These are phyloP conservation scores for Scolecobasidium constrictum DNA, from an alignment of 2,329 filamentous ascomycete genomes.

Conservation along the genomic window DNA sequence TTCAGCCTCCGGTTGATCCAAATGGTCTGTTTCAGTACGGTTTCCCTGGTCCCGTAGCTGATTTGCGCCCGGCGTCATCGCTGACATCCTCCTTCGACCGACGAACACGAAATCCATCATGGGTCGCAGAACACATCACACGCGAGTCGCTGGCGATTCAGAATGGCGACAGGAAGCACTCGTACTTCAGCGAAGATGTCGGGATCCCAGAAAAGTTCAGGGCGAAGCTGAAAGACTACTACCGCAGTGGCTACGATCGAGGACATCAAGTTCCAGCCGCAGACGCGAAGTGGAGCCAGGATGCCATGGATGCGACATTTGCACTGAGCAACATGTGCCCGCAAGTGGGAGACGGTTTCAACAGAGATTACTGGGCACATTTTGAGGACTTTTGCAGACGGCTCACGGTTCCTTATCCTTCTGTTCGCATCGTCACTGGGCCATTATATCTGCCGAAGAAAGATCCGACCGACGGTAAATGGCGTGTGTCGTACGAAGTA, in stretches of 20 bases:
- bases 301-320: slow-evolving; percentile 93
- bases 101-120: slow-evolving; percentile 79
- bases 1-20: slow-evolving; percentile 32
- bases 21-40: slow-evolving; percentile 46
- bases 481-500: slow-evolving; percentile 90
- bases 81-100: slow-evolving; percentile 86
- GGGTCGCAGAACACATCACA: slow-evolving; percentile 92
- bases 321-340: slow-evolving; percentile 94
- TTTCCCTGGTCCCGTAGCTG: slow-evolving; percentile 82
- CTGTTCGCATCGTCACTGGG: slow-evolving; percentile 83
- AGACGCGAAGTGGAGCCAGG: slow-evolving; percentile 90
- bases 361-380: slow-evolving; percentile 98
- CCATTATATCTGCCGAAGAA: slow-evolving; percentile 84
- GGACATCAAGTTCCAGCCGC: slow-evolving; percentile 96
- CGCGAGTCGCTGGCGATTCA: slow-evolving; percentile 64
- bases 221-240: slow-evolving; percentile 86
- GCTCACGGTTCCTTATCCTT: slow-evolving; percentile 70
- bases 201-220: slow-evolving; percentile 77
- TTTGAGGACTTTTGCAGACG: slow-evolving; percentile 94
- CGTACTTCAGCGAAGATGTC: slow-evolving; percentile 70
- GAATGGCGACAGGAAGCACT: slow-evolving; percentile 75
- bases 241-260: slow-evolving; percentile 85
- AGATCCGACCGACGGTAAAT: slow-evolving; percentile 76
- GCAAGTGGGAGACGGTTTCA: slow-evolving; percentile 96
- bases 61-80: slow-evolving; percentile 65